A percentile compares a stretch with the other conserved stretches of the same genome.
phyloP scores from a whole-genome alignment of 177 flowering plant species.

The Vitis hybrid region DNA sequence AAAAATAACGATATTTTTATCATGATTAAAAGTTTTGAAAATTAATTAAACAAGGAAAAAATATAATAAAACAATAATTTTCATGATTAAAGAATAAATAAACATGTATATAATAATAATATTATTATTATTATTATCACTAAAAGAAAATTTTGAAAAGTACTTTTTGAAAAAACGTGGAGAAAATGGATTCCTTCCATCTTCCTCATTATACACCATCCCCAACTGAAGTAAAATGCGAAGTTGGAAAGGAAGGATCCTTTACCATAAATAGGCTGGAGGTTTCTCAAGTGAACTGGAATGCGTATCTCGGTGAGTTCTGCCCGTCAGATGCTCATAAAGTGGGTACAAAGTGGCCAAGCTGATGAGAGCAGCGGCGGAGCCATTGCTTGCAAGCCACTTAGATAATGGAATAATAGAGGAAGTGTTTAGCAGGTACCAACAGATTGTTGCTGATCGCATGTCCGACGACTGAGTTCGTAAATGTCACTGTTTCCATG shows the following conservation, averaged over 20 bases:
- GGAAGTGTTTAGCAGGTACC: conserved; percentile 25
- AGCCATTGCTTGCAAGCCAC: conserved; percentile 32
- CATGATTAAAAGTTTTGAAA: too few species aligned
- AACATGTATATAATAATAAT: too few species aligned
- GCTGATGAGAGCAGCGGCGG: conserved; percentile 36
- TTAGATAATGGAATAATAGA: conserved; percentile 37
- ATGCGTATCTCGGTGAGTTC: conserved; percentile 3
- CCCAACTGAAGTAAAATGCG: conserved; percentile 30
- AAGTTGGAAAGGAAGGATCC: conserved; percentile 41
- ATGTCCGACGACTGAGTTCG: conserved; percentile 20
- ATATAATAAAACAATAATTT: too few species aligned
- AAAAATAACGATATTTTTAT: too few species aligned
- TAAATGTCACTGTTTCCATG: conserved; percentile 25
- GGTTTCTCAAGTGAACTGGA: conserved; percentile 29
- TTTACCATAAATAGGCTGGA: conserved; percentile 31
- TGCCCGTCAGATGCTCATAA: background rate
- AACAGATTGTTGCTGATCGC: conserved; percentile 13
- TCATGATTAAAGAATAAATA: too few species aligned
- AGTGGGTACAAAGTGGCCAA: conserved; percentile 26
- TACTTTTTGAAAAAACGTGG: conserved; percentile 15
- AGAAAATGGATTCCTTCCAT: conserved; percentile 41
- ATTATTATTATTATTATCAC: too few species aligned
- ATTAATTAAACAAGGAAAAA: too few species aligned
- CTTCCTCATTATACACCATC: conserved; percentile 51
- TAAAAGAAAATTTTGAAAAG: too few species aligned